Conservation (phyloP, 768 basidiomycete species). For the Naganishia antarctica region DNA sequence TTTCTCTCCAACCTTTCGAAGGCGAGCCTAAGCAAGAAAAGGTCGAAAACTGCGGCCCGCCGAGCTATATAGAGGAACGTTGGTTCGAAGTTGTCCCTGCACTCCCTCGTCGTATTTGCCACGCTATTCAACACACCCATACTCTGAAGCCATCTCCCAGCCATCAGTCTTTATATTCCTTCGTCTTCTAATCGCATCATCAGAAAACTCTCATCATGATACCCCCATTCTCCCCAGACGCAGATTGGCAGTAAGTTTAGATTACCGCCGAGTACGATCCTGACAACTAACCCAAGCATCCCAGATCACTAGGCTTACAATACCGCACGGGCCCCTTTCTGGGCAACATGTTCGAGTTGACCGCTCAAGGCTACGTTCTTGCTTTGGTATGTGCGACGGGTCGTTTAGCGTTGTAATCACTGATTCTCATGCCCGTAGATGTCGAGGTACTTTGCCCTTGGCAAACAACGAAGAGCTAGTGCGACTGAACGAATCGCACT, state of each 20-base stretch:
- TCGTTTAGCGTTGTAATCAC: too few relatives aligned
- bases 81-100: too few relatives aligned
- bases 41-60: too few relatives aligned
- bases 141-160: too few relatives aligned
- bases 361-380: not conserved
- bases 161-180: too few relatives aligned
- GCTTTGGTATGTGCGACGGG: not conserved
- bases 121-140: too few relatives aligned
- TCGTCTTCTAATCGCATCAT: not conserved
- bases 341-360: constrained; percentile 1
- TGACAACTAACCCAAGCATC: not conserved
- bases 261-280: too few relatives aligned
- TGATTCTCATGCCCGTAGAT: not conserved
- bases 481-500: not conserved
- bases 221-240: not conserved
- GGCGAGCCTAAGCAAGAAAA: too few relatives aligned
- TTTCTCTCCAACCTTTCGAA: too few relatives aligned
- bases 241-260: constrained; percentile 6
- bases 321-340: constrained; percentile 12
- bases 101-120: too few relatives aligned
- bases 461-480: not conserved
- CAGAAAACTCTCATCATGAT: not conserved
- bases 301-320: not conserved
- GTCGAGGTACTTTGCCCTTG: constrained; percentile 9
- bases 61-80: too few relatives aligned